These are phyloP conservation scores for Ilyonectria sp. DNA, from an alignment of 2,329 filamentous ascomycete species.

Conservation along the genomic window DNA sequence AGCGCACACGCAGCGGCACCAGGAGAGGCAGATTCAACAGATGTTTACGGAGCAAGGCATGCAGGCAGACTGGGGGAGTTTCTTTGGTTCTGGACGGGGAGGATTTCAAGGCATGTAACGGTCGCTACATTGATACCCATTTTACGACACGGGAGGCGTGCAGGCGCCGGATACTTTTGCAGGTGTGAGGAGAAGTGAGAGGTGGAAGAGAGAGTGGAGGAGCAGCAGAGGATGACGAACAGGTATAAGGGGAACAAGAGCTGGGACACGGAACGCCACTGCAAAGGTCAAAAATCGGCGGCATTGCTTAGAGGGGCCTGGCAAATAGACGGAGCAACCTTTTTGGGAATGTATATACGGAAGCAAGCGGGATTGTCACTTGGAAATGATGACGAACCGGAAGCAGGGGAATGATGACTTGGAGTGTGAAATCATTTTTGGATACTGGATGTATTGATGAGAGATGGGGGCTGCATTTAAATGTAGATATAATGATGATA, in stretches of 20 bases:
- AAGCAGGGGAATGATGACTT: conserved; percentile 10
- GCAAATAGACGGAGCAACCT: conserved; percentile 34
- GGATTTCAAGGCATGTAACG: conserved; percentile 61
- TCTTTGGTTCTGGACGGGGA: conserved; percentile 61
- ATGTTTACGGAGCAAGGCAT: conserved; percentile 65
- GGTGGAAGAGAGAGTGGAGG: background rate
- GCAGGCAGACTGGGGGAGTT: conserved; percentile 63
- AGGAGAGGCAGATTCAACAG: conserved; percentile 63
- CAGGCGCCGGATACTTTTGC: conserved; percentile 46
- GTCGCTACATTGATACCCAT: conserved; percentile 57
- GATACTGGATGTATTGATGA: conserved; percentile 25
- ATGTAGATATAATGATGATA: conserved; percentile 31
- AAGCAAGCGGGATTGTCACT: conserved; percentile 27
- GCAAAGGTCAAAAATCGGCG: conserved; percentile 26
- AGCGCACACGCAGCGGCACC: conserved; percentile 50
- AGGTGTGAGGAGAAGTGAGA: conserved; percentile 7
- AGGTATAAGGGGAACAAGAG: background rate
- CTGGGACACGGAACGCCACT: conserved; percentile 20
- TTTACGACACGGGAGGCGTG: conserved; percentile 50
- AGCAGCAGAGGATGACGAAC: background rate
- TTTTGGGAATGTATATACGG: conserved; percentile 29
- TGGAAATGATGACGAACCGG: conserved; percentile 31
- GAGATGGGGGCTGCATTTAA: conserved; percentile 4
- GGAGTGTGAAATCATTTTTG: conserved; percentile 9
- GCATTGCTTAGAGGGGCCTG: conserved; percentile 33